Evolutionary conservation across 2,329 filamentous ascomycete species (phyloP).

Genomic region (Sarocladium brachiariae): DNA sequence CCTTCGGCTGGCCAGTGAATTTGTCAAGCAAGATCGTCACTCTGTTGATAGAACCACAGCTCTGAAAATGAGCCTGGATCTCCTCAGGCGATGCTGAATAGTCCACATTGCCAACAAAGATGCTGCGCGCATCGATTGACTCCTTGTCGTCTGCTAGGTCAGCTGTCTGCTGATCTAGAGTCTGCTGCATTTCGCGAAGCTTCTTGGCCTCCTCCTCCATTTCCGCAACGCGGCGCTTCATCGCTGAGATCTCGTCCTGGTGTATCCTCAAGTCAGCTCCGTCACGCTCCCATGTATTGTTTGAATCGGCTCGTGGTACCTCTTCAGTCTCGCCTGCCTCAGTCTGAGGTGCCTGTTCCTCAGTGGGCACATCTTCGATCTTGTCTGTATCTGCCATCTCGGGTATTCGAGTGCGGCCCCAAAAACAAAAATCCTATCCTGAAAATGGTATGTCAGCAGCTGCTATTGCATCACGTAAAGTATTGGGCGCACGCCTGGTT

Average conservation of each 20-base stretch:
- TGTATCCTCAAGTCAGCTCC: slow-evolving; percentile 13
- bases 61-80: slow-evolving; percentile 94
- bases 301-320: slow-evolving; percentile 21
- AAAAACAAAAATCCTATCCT: too few species aligned
- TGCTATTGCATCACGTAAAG: too few species aligned
- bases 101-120: slow-evolving; percentile 98
- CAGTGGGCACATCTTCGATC: slow-evolving; percentile 23
- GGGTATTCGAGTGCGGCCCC: not conserved
- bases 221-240: slow-evolving; percentile 81
- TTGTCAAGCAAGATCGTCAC: slow-evolving; percentile 97
- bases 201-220: slow-evolving; percentile 88
- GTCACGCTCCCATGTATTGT: slow-evolving; percentile 17
- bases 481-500: not conserved
- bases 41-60: slow-evolving; percentile 92
- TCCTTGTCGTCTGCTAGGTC: slow-evolving; percentile 88
- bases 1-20: slow-evolving; percentile 98
- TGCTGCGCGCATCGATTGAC: slow-evolving; percentile 88
- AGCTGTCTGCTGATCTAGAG: slow-evolving; percentile 76
- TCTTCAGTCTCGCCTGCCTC: slow-evolving; percentile 22
- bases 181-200: slow-evolving; percentile 79
- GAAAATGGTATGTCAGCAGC: too few species aligned
- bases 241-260: slow-evolving; percentile 76
- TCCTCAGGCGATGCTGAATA: slow-evolving; percentile 96
- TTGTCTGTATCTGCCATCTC: slow-evolving; percentile 27
- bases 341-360: slow-evolving; percentile 24